These are phyloP conservation scores for Dactylorhiza incarnata DNA, from an alignment of 106 monocot species.

Conservation along the genomic window DNA sequence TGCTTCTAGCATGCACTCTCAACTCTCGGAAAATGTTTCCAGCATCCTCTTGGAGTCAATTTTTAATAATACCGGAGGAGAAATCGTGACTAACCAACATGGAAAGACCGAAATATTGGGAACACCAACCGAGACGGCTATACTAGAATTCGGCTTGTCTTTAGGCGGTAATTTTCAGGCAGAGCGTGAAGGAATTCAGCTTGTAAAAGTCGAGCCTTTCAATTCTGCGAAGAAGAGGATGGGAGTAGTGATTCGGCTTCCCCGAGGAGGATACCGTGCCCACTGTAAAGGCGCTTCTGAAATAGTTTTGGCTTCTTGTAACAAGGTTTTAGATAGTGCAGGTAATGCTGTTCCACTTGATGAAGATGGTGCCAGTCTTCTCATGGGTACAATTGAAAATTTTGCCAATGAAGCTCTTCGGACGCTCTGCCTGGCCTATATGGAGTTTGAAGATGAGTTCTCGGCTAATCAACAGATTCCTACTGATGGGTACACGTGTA, in stretches of 20 bases:
- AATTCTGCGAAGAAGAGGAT: slow-evolving; percentile 48
- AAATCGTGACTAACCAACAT: slow-evolving; percentile 30
- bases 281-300: slow-evolving; percentile 47
- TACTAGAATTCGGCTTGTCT: slow-evolving; percentile 34
- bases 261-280: slow-evolving; percentile 26
- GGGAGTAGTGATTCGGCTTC: slow-evolving; percentile 23
- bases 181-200: slow-evolving; percentile 14
- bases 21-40: slow-evolving; percentile 18
- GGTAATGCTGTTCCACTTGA: slow-evolving; percentile 33
- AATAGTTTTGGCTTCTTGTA: slow-evolving; percentile 35
- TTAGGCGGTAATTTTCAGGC: slow-evolving; percentile 29
- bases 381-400: slow-evolving; percentile 26
- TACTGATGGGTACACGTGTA: slow-evolving; percentile 29
- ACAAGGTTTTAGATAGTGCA: slow-evolving; percentile 22
- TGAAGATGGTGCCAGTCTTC: slow-evolving; percentile 8
- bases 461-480: slow-evolving; percentile 24
- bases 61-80: slow-evolving; percentile 39
- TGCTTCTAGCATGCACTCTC: slow-evolving; percentile 10
- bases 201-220: slow-evolving; percentile 41
- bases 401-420: slow-evolving; percentile 42
- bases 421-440: slow-evolving; percentile 35
- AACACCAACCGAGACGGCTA: slow-evolving; percentile 38
- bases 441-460: slow-evolving; percentile 23
- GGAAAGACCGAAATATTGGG: slow-evolving; percentile 31
- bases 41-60: slow-evolving; percentile 28